Percentiles rank a stretch among this genome's conserved stretches.
phyloP scores from a whole-genome alignment of 805 yeast species.

The Ogataea trehalophila region DNA sequence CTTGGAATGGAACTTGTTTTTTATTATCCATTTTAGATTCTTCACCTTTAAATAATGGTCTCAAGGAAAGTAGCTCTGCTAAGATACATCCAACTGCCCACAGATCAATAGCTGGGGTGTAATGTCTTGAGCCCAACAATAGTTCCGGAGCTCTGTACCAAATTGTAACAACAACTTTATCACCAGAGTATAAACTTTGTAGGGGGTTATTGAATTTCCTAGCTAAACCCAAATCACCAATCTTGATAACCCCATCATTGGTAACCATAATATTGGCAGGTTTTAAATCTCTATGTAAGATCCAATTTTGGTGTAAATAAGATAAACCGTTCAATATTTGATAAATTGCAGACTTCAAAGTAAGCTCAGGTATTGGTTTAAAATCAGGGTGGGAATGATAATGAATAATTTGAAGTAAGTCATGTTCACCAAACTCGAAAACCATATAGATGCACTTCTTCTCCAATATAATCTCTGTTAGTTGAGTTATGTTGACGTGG shows the following conservation, averaged over 20 bases:
- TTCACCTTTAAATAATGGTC: constrained; percentile 97
- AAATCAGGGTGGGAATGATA: constrained; percentile 88
- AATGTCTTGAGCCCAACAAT: constrained; percentile 85
- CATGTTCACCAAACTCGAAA: constrained; percentile 95
- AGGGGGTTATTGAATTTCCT: constrained; percentile 81
- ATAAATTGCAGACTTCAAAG: constrained; percentile 83
- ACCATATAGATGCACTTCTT: constrained; percentile 90
- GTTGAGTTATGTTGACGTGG: constrained; percentile 72
- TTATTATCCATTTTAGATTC: constrained; percentile 95
- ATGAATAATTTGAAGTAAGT: constrained; percentile 88
- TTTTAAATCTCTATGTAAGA: constrained; percentile 89
- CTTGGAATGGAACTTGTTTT: constrained; percentile 90
- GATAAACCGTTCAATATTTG: constrained; percentile 90
- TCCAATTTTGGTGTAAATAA: constrained; percentile 93
- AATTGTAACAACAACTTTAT: constrained; percentile 92
- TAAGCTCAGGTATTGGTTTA: constrained; percentile 69
- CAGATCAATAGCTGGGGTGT: constrained; percentile 85
- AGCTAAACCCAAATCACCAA: constrained; percentile 92
- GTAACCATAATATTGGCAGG: constrained; percentile 99
- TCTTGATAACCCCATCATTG: constrained; percentile 82
- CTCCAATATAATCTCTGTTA: constrained; percentile 81
- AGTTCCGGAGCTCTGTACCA: constrained; percentile 97
- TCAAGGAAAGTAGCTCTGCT: constrained; percentile 80
- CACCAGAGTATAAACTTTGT: constrained; percentile 85
- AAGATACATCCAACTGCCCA: constrained; percentile 97